These are phyloP conservation scores for Arxiozyma bovina DNA, from an alignment of 1,139 yeast genomes.

Conservation along the genomic window DNA sequence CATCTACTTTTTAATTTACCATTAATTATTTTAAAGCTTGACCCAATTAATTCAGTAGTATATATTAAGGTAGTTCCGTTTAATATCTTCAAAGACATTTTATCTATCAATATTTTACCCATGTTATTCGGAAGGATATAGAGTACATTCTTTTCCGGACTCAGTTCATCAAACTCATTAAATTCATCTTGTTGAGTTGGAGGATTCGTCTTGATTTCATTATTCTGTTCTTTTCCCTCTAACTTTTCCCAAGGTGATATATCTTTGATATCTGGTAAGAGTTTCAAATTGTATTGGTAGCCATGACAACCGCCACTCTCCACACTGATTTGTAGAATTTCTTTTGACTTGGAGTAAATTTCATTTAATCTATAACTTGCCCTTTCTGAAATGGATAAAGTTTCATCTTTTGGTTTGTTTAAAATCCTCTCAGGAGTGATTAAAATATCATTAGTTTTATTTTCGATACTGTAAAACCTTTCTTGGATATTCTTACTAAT, in stretches of 20 bases:
- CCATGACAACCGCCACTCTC: conserved; percentile 99
- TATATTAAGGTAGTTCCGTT: conserved; percentile 85
- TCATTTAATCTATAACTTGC: conserved; percentile 47
- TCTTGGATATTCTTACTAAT: neutral
- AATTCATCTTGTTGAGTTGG: conserved; percentile 39
- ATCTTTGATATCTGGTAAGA: conserved; percentile 38
- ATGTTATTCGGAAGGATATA: conserved; percentile 19
- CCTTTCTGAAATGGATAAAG: conserved; percentile 36
- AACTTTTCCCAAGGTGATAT: neutral
- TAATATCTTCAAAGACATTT: conserved; percentile 67
- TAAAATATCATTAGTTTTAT: conserved; percentile 10
- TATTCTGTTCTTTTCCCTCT: conserved; percentile 3
- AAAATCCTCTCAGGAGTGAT: conserved; percentile 17
- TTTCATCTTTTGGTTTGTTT: conserved; percentile 21
- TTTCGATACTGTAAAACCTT: neutral
- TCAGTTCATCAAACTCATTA: conserved; percentile 42
- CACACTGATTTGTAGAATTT: conserved; percentile 69
- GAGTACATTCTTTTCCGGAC: conserved; percentile 14
- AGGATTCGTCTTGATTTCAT: conserved; percentile 18
- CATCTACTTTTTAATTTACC: conserved; percentile 86
- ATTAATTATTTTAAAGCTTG: conserved; percentile 83
- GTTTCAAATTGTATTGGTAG: conserved; percentile 73
- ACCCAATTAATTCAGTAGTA: conserved; percentile 87
- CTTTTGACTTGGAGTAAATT: conserved; percentile 43
- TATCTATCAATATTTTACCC: conserved; percentile 59